These are phyloP conservation scores for Lentinula sp. DNA, from an alignment of 768 basidiomycete genomes.

Conservation along the genomic window DNA sequence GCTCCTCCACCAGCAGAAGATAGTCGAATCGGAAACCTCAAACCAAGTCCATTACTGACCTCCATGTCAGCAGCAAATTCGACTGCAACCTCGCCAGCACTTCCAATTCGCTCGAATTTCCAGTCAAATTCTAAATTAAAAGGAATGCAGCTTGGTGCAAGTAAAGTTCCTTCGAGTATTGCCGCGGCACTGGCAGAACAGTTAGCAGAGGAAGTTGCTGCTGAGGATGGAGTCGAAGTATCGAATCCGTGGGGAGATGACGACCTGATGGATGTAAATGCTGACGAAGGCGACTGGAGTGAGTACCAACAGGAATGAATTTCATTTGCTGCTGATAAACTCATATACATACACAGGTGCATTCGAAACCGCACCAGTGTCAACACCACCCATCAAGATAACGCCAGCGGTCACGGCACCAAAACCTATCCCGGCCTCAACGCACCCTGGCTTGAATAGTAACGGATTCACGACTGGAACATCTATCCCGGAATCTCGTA, in stretches of 20 bases:
- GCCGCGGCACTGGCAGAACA: conserved; percentile 40
- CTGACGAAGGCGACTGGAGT: conserved; percentile 96
- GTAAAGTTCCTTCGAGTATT: conserved; percentile 34
- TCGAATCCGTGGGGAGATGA: conserved; percentile 64
- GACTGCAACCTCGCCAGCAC: conserved; percentile 17
- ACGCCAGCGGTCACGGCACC: conserved; percentile 22
- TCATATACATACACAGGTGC: conserved; percentile 38
- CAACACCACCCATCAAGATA: conserved; percentile 17
- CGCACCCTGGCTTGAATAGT: conserved; percentile 7
- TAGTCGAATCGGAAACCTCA: conserved; percentile 2
- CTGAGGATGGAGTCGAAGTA: conserved; percentile 32
- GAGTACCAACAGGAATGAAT: conserved; percentile 20
- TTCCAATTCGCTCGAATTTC: conserved; percentile 8
- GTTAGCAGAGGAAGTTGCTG: conserved; percentile 51
- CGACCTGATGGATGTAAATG: conserved; percentile 90
- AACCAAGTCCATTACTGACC: conserved; percentile 9
- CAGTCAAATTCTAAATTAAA: conserved; percentile 34
- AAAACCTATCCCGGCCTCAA: conserved; percentile 14
- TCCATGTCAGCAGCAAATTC: conserved; percentile 13
- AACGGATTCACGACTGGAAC: conserved; percentile 16
- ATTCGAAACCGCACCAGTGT: conserved; percentile 59
- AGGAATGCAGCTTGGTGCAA: conserved; percentile 66
- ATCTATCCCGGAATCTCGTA: background rate
- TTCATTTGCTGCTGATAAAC: conserved; percentile 3
- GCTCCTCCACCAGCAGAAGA: conserved; percentile 28